phyloP scores from a whole-genome alignment of 2,329 filamentous ascomycete genomes.

The Cyanodermella asteris region DNA sequence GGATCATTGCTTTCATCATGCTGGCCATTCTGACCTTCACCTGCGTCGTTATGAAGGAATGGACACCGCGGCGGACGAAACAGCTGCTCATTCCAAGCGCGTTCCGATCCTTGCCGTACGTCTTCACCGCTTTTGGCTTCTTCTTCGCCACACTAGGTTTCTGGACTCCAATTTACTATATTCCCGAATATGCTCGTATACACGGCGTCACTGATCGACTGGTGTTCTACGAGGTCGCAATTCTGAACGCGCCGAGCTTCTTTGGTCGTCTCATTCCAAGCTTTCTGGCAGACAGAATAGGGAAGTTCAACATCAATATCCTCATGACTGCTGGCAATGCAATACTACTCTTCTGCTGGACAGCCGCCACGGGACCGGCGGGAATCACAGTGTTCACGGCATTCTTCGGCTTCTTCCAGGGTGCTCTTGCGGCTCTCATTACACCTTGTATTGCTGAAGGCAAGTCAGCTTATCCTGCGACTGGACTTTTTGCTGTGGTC shows the following conservation, averaged over 20 bases:
- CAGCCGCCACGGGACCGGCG: conserved; percentile 20
- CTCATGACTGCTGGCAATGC: conserved; percentile 25
- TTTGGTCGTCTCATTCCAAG: conserved; percentile 25
- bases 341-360: conserved; percentile 34
- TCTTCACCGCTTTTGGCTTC: neutral
- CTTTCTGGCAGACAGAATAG: conserved; percentile 31
- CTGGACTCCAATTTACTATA: conserved; percentile 11
- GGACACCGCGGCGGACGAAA: conserved; percentile 24
- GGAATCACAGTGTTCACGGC: conserved; percentile 23
- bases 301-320: conserved; percentile 28
- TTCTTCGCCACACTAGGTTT: conserved; percentile 6
- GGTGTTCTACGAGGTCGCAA: conserved; percentile 17
- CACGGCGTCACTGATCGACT: conserved; percentile 25
- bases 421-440: conserved; percentile 27
- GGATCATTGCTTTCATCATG: conserved; percentile 4
- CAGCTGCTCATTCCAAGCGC: conserved; percentile 1
- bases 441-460: too few relatives aligned
- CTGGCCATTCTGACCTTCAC: conserved; percentile 4
- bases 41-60: conserved; percentile 10
- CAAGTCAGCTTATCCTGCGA: too few relatives aligned
- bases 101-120: conserved; percentile 2
- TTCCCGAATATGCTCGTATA: conserved; percentile 14
- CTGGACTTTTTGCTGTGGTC: too few relatives aligned
- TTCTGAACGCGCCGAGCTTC: conserved; percentile 14
- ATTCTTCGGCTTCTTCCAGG: conserved; percentile 34